phyloP scores from a whole-genome alignment of 257 asterid genomes.

The Capsicum chinense region DNA sequence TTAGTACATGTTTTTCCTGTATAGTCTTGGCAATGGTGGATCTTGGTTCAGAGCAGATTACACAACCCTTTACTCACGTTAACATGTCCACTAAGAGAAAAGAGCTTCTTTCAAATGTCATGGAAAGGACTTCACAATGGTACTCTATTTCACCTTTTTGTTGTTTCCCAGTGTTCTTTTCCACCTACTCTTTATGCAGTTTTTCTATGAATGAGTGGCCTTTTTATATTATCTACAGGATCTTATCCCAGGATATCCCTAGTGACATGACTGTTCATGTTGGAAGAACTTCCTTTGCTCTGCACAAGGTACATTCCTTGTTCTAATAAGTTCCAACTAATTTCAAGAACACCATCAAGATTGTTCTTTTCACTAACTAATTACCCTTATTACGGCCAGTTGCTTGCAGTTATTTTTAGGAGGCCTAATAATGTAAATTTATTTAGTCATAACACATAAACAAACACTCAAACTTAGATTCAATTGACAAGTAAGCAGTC shows the following conservation, averaged over 20 bases:
- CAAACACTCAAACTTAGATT: background rate
- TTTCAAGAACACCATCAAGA: conserved; percentile 13
- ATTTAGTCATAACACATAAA: background rate
- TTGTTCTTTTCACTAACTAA: background rate
- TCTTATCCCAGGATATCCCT: conserved; percentile 80
- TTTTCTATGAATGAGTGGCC: background rate
- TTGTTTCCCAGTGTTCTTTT: background rate
- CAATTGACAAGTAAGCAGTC: background rate
- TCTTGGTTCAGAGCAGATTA: conserved; percentile 40
- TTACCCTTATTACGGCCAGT: background rate
- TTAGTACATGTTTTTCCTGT: background rate
- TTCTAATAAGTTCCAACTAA: background rate
- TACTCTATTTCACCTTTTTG: conserved; percentile 33
- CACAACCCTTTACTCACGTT: conserved; percentile 26
- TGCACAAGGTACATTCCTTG: conserved; percentile 68
- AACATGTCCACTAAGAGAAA: conserved; percentile 61
- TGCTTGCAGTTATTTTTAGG: background rate
- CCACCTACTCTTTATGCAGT: background rate
- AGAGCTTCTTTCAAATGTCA: conserved; percentile 70
- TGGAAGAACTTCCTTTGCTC: conserved; percentile 68
- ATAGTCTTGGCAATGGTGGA: conserved; percentile 33
- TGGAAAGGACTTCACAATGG: conserved; percentile 92
- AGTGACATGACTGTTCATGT: conserved; percentile 73
- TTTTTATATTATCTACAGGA: conserved; percentile 54
- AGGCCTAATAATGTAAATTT: background rate